phyloP scores from a whole-genome alignment of 495 filamentous ascomycete genomes.

The Daldinia decipiens region DNA sequence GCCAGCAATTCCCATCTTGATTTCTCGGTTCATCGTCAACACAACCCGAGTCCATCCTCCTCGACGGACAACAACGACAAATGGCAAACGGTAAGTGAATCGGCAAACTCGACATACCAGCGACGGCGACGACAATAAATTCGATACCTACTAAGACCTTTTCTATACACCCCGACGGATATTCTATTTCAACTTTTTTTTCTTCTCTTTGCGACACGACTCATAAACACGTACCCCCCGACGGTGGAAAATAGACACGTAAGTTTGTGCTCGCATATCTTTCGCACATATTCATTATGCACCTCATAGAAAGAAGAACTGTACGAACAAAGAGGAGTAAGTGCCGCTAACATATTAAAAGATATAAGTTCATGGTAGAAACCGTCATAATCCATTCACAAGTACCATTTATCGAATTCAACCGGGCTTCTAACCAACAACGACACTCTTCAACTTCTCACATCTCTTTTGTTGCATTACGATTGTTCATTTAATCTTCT shows the following conservation, averaged over 20 bases:
- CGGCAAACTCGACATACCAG: conserved; percentile 34
- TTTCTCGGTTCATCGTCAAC: conserved; percentile 27
- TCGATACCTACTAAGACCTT: conserved; percentile 12
- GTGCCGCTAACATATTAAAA: conserved; percentile 24
- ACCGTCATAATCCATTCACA: conserved; percentile 27
- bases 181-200: conserved; percentile 15
- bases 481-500: conserved; percentile 16
- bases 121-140: conserved; percentile 24
- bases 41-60: conserved; percentile 36
- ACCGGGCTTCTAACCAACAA: conserved; percentile 12
- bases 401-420: conserved; percentile 20
- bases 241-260: conserved; percentile 34
- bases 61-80: conserved; percentile 25
- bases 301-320: conserved; percentile 20
- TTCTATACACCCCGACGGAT: conserved; percentile 23
- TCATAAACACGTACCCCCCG: conserved; percentile 10
- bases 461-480: conserved; percentile 39
- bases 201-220: conserved; percentile 24
- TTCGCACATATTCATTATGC: conserved; percentile 6
- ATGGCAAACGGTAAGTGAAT: conserved; percentile 39
- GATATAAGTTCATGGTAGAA: conserved; percentile 14
- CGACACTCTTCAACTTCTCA: conserved; percentile 13
- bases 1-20: conserved; percentile 24
- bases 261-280: conserved; percentile 18
- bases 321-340: conserved; percentile 26